Evolutionary conservation across 2,329 filamentous ascomycete species (phyloP).

Genomic region (Didymella exigua): DNA sequence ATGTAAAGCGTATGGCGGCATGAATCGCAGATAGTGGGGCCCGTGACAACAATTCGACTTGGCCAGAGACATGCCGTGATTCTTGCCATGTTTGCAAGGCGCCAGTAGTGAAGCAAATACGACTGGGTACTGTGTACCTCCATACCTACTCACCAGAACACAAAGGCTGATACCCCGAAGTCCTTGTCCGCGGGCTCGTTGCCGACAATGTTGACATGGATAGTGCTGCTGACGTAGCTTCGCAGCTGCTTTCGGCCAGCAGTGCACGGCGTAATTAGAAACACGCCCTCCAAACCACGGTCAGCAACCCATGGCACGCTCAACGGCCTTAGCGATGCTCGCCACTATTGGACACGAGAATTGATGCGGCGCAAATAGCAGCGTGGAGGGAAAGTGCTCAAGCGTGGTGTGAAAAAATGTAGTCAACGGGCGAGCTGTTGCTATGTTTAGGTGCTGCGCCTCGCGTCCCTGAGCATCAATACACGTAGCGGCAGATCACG

Average conservation of each 20-base stretch:
- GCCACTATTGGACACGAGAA: slow-evolving; percentile 22
- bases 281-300: neutral
- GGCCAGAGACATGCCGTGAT: slow-evolving; percentile 1
- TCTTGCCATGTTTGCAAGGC: slow-evolving; percentile 4
- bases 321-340: slow-evolving; percentile 13
- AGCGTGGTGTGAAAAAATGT: slow-evolving; percentile 22
- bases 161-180: neutral
- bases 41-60: slow-evolving; percentile 5
- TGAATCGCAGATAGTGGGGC: slow-evolving; percentile 17
- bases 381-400: slow-evolving; percentile 21
- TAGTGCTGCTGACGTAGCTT: slow-evolving; percentile 17
- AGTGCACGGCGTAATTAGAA: slow-evolving; percentile 16
- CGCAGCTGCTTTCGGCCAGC: slow-evolving; percentile 4
- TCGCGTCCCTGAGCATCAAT: slow-evolving; percentile 30
- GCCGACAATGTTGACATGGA: slow-evolving; percentile 2
- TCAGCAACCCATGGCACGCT: slow-evolving; percentile 8
- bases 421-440: slow-evolving; percentile 32
- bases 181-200: neutral
- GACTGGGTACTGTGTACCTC: neutral
- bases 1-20: slow-evolving; percentile 2
- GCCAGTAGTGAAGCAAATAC: slow-evolving; percentile 1
- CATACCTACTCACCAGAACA: neutral
- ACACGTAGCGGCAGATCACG: slow-evolving; percentile 41
- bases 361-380: slow-evolving; percentile 23
- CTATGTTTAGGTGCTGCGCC: slow-evolving; percentile 47